Evolutionary conservation across 345 rosid genomes (phyloP).

Genomic region (Stellera chamaejasme): DNA sequence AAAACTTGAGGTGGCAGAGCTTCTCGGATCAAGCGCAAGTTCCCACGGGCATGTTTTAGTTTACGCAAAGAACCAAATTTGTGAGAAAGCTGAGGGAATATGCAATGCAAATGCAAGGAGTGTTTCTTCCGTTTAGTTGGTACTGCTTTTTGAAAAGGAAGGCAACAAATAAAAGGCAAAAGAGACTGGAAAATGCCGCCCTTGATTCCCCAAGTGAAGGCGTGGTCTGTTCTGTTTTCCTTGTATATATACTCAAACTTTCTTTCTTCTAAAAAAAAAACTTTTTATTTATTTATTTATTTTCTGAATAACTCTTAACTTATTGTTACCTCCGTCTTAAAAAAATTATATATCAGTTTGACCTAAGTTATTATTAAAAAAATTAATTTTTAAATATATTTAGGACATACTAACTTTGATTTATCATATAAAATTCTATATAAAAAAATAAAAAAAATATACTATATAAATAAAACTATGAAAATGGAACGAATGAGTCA

Average conservation of each 20-base stretch:
- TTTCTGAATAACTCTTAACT: neutral
- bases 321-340: too few species aligned
- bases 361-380: neutral
- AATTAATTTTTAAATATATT: too few species aligned
- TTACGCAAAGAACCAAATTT: neutral
- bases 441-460: too few species aligned
- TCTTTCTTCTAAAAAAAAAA: too few species aligned
- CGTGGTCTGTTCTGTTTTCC: neutral
- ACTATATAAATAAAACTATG: too few species aligned
- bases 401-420: too few species aligned
- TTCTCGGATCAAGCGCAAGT: slow-evolving; percentile 3
- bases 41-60: too few species aligned
- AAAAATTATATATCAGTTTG: neutral
- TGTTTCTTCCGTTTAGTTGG: neutral
- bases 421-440: too few species aligned
- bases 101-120: slow-evolving; percentile 9
- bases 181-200: slow-evolving; percentile 5
- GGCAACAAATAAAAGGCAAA: neutral
- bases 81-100: neutral
- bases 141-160: slow-evolving; percentile 8
- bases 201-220: neutral
- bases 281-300: neutral
- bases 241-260: neutral
- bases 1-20: neutral
- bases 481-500: too few species aligned